A percentile compares a stretch with the other conserved stretches of the same genome.
These are phyloP conservation scores for Trametes hirsuta DNA, from an alignment of 1,284 basidiomycete species.

Conservation along the genomic window DNA sequence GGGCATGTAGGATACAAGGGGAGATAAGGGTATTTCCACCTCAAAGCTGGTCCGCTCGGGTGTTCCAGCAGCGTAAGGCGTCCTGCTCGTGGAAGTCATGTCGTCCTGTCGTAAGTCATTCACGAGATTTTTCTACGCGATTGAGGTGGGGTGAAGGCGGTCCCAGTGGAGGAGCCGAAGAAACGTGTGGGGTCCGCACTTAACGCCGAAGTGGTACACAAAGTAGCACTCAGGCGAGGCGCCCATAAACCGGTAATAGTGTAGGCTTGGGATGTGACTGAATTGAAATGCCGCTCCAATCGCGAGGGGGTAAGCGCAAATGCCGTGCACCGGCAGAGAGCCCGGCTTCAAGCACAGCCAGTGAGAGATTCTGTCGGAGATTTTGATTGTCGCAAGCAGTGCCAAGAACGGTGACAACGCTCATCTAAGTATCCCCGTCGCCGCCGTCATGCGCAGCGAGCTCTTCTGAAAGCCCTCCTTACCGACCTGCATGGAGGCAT, in stretches of 20 bases:
- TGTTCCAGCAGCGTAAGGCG: slow-evolving; percentile 20
- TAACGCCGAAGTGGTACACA: background rate
- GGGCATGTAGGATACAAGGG: slow-evolving; percentile 18
- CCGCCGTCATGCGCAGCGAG: slow-evolving; percentile 25
- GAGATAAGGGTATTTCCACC: slow-evolving; percentile 8
- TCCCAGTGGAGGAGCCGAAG: background rate
- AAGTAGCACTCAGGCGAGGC: background rate
- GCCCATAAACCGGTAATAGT: background rate
- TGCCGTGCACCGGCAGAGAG: background rate
- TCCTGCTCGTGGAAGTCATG: slow-evolving; percentile 21
- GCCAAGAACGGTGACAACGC: slow-evolving; percentile 13
- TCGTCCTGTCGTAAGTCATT: background rate
- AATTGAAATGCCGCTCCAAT: background rate
- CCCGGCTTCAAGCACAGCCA: background rate
- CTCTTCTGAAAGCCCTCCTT: slow-evolving; percentile 13
- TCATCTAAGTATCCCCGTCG: slow-evolving; percentile 2
- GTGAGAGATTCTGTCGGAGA: background rate
- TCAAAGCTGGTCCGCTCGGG: slow-evolving; percentile 23
- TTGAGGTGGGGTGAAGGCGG: background rate
- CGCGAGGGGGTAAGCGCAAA: background rate
- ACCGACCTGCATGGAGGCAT: slow-evolving; percentile 23
- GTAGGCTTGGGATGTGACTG: background rate
- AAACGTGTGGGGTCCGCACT: background rate
- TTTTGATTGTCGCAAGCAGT: slow-evolving; percentile 2
- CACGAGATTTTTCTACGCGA: background rate